Base-by-base conservation (phyloP, 2,329 filamentous ascomycete species). In the Apiospora malaysiana region DNA sequence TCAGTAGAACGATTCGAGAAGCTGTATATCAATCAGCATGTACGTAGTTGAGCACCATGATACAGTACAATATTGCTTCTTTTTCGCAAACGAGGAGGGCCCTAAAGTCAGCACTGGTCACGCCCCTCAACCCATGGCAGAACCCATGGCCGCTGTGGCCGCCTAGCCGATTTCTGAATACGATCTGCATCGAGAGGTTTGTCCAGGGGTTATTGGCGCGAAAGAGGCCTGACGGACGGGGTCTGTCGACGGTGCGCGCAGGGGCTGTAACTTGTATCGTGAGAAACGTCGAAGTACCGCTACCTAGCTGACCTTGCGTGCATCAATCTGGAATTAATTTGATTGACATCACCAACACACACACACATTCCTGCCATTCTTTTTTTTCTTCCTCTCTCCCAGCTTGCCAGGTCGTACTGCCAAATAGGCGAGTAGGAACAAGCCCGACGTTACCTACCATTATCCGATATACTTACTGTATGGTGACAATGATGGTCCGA, bases 141-240 rank as follows among this genome's bases (percentile, higher is more conserved):
- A 14, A 14, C 32, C 32, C 40, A 45, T 45, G 42, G 42, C 42
- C 42, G 42, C 10, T 63, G 56, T 63, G 56, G 56, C 56, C 56
- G 42, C 21, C 67, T 69, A 70, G 69, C 42, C 65, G 65, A 27
- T 43, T 43, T 46, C 40, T 67, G 65, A 67, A 67, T 67, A 67
- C 65, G 65, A 67, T 67, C 63, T 66, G 37, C 65, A 67, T 67
- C 65, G 14, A 40, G 32, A 40, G 18, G 56, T 63, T n/a, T 63
- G 32, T 63, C 32, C 56, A 63, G 56, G 56, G 56, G 27, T 40
- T 32, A 40, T 18, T 63, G 56, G 56, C n/a, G n/a, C 27, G 32
- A 63, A 56, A 32, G 18, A 63, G 56, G 32, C 27, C 16, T n/a
- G 45, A 9, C 5, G 6, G 18, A 37, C 10, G 27, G 27, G 51